These are phyloP conservation scores for Poa annua DNA, from an alignment of 176 grass and related monocot species.

Conservation along the genomic window DNA sequence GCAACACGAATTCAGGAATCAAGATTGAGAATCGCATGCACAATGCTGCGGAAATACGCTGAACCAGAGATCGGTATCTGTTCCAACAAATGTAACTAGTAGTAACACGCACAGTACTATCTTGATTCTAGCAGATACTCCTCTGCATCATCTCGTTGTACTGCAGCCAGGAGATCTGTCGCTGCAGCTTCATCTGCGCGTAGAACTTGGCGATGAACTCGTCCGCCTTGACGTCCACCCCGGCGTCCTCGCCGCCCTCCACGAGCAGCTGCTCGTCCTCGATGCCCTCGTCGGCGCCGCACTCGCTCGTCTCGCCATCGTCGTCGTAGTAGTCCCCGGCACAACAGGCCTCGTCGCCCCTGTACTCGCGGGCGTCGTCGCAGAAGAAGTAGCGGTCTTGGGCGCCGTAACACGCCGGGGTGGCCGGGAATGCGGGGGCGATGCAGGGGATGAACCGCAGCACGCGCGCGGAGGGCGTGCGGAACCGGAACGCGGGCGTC, in stretches of 20 bases:
- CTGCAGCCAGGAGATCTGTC: slow-evolving; percentile 63
- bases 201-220: slow-evolving; percentile 86
- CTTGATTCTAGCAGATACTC: slow-evolving; percentile 40
- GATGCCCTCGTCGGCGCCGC: background rate
- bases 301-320: slow-evolving; percentile 2
- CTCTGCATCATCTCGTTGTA: slow-evolving; percentile 81
- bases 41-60: too few species aligned
- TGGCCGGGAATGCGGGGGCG: slow-evolving; percentile 44
- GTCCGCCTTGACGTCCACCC: slow-evolving; percentile 78
- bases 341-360: background rate
- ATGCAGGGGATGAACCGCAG: slow-evolving; percentile 79
- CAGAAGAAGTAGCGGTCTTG: slow-evolving; percentile 51
- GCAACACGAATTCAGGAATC: too few species aligned
- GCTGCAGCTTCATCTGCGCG: slow-evolving; percentile 79
- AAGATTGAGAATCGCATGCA: too few species aligned
- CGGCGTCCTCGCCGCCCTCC: slow-evolving; percentile 33
- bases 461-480: slow-evolving; percentile 54
- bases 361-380: background rate
- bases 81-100: background rate
- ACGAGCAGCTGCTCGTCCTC: slow-evolving; percentile 34
- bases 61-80: background rate
- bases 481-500: slow-evolving; percentile 76
- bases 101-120: background rate
- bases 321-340: background rate
- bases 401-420: slow-evolving; percentile 49